Evolutionary conservation across 2,329 filamentous ascomycete species (phyloP), one percentile per base, ranked within the genome.

Genomic region (Aspergillus luchuensis): DNA sequence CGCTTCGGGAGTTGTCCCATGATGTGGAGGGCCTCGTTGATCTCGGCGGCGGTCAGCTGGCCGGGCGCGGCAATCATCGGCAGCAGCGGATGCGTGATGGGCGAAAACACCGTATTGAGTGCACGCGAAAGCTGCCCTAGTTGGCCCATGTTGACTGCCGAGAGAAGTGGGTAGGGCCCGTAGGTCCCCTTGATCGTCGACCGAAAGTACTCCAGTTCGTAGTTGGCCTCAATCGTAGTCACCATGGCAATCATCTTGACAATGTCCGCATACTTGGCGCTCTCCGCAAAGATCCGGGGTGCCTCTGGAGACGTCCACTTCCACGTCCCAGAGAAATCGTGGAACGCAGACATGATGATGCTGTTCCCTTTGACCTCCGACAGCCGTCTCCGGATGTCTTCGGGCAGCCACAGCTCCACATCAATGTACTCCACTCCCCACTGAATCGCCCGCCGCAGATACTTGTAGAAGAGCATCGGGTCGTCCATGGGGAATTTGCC

Each of bases 361-460:
- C 89, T 94, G 76, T 87, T 90, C 2, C 91, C 91, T 66, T 89
- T 89, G 57, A 85, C 83, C 66, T 89, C 85, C 56, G 87, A 89
- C 8, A 96, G 77, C 61, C 81, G 83, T 63, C 82, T 82, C 63
- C 91, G 83, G 58, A 96, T 91, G 6, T 85, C 80, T 72, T 93
- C 91, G 1, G 91, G 91, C 39, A 96, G 83, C 90, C 91, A 95
- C 41, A 96, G 79, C 78, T 96, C 91, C 56, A 96, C 91, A 70
- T 96, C 91, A 63, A 96, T 89, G 72, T 96, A 96, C 74, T 96
- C 91, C 61, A 92, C 89, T 1, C 92, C 91, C 91, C 91, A 96
- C 71, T 95, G 89, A 57, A 95, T 91, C 3, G 92, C 91, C 38
- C 90, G 87, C 69, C 88, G 89, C n/a, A 96, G 83, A 70, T 95